phyloP scores from a whole-genome alignment of 805 yeast species.

The Yarrowia phangngaensis region DNA sequence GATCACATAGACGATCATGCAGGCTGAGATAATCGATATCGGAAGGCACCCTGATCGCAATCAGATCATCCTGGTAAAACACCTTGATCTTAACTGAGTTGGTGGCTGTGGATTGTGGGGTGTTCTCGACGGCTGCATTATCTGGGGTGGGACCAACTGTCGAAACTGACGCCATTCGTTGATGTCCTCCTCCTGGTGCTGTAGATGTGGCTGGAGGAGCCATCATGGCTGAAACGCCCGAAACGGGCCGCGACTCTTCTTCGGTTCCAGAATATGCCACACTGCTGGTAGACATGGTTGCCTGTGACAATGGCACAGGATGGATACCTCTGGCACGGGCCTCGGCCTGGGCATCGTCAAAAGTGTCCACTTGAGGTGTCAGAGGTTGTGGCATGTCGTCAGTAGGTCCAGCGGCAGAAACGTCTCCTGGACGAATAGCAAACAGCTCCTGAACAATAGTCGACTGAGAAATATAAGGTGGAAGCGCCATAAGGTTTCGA shows the following conservation, averaged over 20 bases:
- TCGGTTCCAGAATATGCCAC: not conserved
- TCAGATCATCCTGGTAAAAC: slow-evolving; percentile 39
- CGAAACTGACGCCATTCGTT: slow-evolving; percentile 14
- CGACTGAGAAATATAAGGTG: slow-evolving; percentile 68
- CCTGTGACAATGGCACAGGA: not conserved
- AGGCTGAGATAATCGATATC: slow-evolving; percentile 37
- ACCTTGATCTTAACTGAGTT: slow-evolving; percentile 40
- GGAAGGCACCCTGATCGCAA: slow-evolving; percentile 42
- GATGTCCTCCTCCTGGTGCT: slow-evolving; percentile 1
- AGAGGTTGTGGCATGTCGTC: slow-evolving; percentile 40
- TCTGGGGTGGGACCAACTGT: slow-evolving; percentile 23
- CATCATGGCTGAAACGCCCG: slow-evolving; percentile 17
- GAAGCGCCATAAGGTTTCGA: slow-evolving; percentile 61
- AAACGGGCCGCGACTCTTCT: slow-evolving; percentile 4
- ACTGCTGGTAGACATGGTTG: slow-evolving; percentile 3
- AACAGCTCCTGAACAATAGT: slow-evolving; percentile 68
- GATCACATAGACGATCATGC: slow-evolving; percentile 36
- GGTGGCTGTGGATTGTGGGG: slow-evolving; percentile 28
- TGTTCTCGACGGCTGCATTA: slow-evolving; percentile 12
- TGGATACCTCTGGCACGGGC: not conserved
- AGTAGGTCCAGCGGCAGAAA: slow-evolving; percentile 43
- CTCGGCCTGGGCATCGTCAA: slow-evolving; percentile 12
- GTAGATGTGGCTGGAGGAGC: slow-evolving; percentile 21
- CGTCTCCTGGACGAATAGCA: slow-evolving; percentile 61
- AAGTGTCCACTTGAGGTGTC: slow-evolving; percentile 1